Conservation (phyloP, 805 yeast species). For the Pichia occidentalis region DNA sequence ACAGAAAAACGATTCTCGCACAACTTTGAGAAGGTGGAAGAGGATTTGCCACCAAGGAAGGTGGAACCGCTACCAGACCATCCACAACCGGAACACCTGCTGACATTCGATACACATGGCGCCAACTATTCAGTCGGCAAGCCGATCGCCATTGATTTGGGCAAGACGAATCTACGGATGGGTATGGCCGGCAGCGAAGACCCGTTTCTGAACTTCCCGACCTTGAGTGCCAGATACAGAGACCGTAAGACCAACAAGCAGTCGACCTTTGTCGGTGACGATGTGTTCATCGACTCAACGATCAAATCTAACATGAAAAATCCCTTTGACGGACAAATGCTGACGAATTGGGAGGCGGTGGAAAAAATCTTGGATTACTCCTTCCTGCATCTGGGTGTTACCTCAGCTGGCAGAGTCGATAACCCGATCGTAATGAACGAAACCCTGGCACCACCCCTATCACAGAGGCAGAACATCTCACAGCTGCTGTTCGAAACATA, state of each 20-base stretch:
- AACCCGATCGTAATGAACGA: slow-evolving; percentile 83
- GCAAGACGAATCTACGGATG: slow-evolving; percentile 52
- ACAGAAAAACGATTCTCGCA: slow-evolving; percentile 7
- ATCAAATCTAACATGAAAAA: slow-evolving; percentile 62
- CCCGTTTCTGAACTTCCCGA: slow-evolving; percentile 65
- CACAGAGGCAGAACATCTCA: slow-evolving; percentile 68
- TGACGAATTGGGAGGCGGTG: slow-evolving; percentile 88
- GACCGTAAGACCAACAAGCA: slow-evolving; percentile 64
- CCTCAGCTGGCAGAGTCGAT: slow-evolving; percentile 44
- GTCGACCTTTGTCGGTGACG: slow-evolving; percentile 77
- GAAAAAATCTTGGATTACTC: slow-evolving; percentile 81
- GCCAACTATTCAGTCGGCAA: slow-evolving; percentile 41
- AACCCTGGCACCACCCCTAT: slow-evolving; percentile 59
- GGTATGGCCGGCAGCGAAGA: slow-evolving; percentile 44
- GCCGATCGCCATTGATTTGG: slow-evolving; percentile 89
- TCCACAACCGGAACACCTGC: slow-evolving; percentile 32
- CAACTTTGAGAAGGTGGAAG: slow-evolving; percentile 17
- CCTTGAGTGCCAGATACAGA: slow-evolving; percentile 63
- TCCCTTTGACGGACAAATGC: slow-evolving; percentile 81
- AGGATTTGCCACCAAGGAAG: slow-evolving; percentile 36
- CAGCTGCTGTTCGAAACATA: slow-evolving; percentile 85
- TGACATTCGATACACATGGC: slow-evolving; percentile 35
- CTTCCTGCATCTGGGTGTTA: slow-evolving; percentile 70
- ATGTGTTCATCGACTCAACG: slow-evolving; percentile 63
- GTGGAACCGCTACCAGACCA: slow-evolving; percentile 39